Conservation (phyloP, 148 eudicot genomes). For the Chenopodium album region DNA sequence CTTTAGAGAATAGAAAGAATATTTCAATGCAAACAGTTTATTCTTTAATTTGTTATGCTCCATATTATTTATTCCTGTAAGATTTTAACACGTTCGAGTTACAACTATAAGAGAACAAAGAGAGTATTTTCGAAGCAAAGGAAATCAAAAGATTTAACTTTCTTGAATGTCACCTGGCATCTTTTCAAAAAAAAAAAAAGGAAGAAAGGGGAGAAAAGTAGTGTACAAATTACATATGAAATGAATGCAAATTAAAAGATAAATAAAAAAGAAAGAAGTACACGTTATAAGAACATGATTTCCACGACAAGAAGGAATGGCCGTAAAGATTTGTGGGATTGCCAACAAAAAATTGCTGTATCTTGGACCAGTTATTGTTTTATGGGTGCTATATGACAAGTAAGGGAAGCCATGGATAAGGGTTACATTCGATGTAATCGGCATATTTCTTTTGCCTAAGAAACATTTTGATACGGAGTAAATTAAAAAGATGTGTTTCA, state of each 20-base stretch:
- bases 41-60: too few relatives aligned
- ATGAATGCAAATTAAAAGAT: neutral
- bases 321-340: neutral
- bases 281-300: constrained; percentile 14
- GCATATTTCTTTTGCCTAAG: too few relatives aligned
- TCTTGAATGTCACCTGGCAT: neutral
- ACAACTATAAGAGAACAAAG: too few relatives aligned
- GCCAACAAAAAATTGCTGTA: neutral
- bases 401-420: too few relatives aligned
- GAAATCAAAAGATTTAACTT: neutral
- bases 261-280: neutral
- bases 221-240: neutral
- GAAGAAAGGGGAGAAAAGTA: neutral
- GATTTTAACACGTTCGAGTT: too few relatives aligned
- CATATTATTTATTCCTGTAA: too few relatives aligned
- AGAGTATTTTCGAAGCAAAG: neutral
- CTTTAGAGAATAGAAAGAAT: too few relatives aligned
- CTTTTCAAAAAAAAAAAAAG: neutral
- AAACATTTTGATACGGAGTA: too few relatives aligned
- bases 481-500: too few relatives aligned
- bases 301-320: constrained; percentile 24
- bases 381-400: too few relatives aligned
- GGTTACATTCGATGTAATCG: too few relatives aligned
- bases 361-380: neutral
- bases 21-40: too few relatives aligned